Percentiles rank a stretch among this genome's conserved stretches.
These are phyloP conservation scores for Inga oerstediana DNA, from an alignment of 306 rosid genomes.

Conservation along the genomic window DNA sequence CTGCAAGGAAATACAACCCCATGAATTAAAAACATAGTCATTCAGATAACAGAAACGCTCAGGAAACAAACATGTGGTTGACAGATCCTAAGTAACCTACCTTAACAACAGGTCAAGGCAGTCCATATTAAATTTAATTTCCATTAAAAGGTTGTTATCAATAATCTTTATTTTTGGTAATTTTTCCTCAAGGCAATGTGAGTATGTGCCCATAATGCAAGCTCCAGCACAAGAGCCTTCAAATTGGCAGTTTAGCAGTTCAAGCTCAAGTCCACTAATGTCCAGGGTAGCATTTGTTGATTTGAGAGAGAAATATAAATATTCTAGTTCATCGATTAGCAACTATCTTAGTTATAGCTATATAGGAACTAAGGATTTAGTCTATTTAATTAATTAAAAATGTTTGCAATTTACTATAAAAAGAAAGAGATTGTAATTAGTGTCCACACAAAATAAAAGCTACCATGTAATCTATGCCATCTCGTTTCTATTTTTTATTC, in stretches of 20 bases:
- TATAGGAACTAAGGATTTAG: not conserved
- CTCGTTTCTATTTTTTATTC: not conserved
- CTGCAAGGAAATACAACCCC: not conserved
- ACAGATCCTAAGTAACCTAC: not conserved
- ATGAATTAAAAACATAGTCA: not conserved
- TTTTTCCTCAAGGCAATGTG: not conserved
- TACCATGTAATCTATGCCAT: not conserved
- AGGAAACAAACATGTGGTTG: not conserved
- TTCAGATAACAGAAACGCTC: not conserved
- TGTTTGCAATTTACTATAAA: not conserved
- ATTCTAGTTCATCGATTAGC: slow-evolving; percentile 37
- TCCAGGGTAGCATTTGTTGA: not conserved
- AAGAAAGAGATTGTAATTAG: not conserved
- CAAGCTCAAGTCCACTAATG: not conserved
- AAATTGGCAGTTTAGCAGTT: not conserved
- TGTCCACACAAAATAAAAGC: not conserved
- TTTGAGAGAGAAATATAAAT: not conserved
- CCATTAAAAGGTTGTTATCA: not conserved
- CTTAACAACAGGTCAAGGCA: not conserved
- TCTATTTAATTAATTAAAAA: not conserved
- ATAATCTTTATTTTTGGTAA: not conserved
- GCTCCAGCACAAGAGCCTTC: not conserved
- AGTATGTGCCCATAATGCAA: not conserved
- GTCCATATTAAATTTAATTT: not conserved
- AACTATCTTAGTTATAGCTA: not conserved